These are phyloP conservation scores for Datisca glomerata DNA, from an alignment of 306 rosid genomes.

Conservation along the genomic window DNA sequence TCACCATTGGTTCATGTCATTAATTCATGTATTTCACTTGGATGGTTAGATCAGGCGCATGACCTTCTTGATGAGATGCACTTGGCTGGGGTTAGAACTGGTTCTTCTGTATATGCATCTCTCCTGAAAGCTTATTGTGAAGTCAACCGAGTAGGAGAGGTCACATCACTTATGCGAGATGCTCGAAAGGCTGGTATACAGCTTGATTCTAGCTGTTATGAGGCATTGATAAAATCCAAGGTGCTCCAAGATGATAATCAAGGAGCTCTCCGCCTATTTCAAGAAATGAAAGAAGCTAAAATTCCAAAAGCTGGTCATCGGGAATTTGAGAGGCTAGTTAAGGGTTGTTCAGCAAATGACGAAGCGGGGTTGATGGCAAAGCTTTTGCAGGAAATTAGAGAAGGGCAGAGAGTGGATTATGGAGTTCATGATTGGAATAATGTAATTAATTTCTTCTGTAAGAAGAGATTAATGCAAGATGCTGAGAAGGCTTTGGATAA, in stretches of 20 bases:
- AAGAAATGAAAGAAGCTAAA: constrained; percentile 70
- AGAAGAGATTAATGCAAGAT: constrained; percentile 77
- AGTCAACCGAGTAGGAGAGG: constrained; percentile 47
- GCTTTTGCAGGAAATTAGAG: constrained; percentile 72
- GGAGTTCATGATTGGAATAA: constrained; percentile 93
- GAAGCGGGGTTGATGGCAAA: constrained; percentile 49
- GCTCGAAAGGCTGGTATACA: constrained; percentile 81
- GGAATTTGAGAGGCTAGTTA: constrained; percentile 30
- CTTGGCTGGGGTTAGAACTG: constrained; percentile 56
- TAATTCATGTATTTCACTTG: constrained; percentile 65
- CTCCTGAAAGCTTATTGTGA: constrained; percentile 73
- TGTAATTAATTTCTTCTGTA: constrained; percentile 67
- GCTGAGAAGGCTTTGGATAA: constrained; percentile 72
- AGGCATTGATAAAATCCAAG: constrained; percentile 65
- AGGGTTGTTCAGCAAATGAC: constrained; percentile 24
- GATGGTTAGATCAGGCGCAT: constrained; percentile 88
- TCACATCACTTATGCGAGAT: constrained; percentile 58
- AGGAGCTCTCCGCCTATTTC: constrained; percentile 63
- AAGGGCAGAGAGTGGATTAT: constrained; percentile 51
- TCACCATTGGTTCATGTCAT: constrained; percentile 66
- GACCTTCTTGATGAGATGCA: constrained; percentile 87
- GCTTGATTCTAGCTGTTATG: constrained; percentile 60
- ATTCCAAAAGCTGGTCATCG: constrained; percentile 44
- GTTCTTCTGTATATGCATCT: constrained; percentile 53
- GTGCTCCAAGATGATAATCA: constrained; percentile 58